Evolutionary conservation across 2,329 filamentous ascomycete species (phyloP).

Genomic region (Colletotrichum echinochloae): DNA sequence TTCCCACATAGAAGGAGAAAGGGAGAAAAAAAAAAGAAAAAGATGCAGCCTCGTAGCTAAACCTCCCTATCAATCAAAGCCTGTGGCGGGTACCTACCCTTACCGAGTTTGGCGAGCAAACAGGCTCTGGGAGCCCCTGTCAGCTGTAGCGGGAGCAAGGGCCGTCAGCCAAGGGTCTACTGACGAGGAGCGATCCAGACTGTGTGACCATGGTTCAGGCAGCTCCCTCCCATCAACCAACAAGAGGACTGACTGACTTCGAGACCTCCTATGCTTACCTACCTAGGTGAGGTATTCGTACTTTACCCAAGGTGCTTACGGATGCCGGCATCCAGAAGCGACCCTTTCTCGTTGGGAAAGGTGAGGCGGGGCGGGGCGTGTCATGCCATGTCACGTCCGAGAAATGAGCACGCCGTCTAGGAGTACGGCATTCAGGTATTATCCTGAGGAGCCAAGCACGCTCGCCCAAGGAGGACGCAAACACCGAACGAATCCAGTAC

Average conservation of each 20-base stretch:
- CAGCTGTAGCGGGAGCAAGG: conserved; percentile 31
- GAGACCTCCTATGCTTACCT: background rate
- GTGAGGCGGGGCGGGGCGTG: background rate
- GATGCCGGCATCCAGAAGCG: too few relatives aligned
- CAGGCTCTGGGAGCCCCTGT: conserved; percentile 11
- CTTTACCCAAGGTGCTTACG: too few relatives aligned
- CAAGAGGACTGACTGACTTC: background rate
- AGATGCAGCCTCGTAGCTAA: too few relatives aligned
- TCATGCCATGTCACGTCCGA: background rate
- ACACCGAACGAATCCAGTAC: background rate
- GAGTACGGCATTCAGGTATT: background rate
- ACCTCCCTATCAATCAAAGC: too few relatives aligned
- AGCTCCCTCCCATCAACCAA: background rate
- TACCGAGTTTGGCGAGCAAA: background rate
- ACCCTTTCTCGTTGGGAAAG: background rate
- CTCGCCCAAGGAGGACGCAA: background rate
- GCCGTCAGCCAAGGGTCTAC: conserved; percentile 1
- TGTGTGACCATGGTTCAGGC: conserved; percentile 29
- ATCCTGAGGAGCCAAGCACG: background rate
- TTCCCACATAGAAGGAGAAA: too few relatives aligned
- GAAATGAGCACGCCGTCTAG: background rate
- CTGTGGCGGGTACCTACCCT: too few relatives aligned
- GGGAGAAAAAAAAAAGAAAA: too few relatives aligned
- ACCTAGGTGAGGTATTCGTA: too few relatives aligned
- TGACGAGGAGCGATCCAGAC: conserved; percentile 17